These are phyloP conservation scores for Arbutus unedo DNA, from an alignment of 148 eudicot species.

Conservation along the genomic window DNA sequence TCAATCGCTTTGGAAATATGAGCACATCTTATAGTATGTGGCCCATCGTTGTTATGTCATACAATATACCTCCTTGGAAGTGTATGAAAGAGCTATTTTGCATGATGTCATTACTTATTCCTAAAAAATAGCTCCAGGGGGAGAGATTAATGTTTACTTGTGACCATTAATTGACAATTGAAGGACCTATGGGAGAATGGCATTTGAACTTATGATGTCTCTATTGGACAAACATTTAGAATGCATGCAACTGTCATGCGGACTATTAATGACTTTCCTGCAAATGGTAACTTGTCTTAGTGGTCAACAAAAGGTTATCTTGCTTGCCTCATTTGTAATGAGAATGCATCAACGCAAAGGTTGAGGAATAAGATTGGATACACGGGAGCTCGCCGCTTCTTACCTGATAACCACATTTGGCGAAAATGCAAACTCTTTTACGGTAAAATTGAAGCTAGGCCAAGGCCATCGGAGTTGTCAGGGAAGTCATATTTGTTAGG, in stretches of 20 bases:
- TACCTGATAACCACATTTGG: too few species aligned
- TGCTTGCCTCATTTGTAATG: too few species aligned
- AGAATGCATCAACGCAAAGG: neutral
- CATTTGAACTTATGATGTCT: too few species aligned
- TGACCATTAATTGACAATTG: neutral
- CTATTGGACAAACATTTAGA: neutral
- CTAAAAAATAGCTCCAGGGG: neutral
- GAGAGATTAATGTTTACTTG: neutral
- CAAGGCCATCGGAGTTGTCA: neutral
- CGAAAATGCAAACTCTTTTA: too few species aligned
- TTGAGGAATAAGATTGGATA: neutral
- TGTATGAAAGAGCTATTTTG: too few species aligned
- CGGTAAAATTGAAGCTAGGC: neutral
- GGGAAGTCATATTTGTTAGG: constrained; percentile 1
- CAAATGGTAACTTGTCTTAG: too few species aligned
- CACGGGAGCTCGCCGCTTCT: neutral
- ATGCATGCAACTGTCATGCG: too few species aligned
- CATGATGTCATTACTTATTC: neutral
- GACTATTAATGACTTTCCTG: too few species aligned
- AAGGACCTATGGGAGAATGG: too few species aligned
- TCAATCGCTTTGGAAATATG: too few species aligned
- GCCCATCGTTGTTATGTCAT: neutral
- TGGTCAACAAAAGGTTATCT: too few species aligned
- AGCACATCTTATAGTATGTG: neutral
- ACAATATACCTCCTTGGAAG: neutral